Evolutionary conservation across 768 basidiomycete species (phyloP), one percentile per base, ranked within the genome.

Genomic region (Lactarius hengduanensis): DNA sequence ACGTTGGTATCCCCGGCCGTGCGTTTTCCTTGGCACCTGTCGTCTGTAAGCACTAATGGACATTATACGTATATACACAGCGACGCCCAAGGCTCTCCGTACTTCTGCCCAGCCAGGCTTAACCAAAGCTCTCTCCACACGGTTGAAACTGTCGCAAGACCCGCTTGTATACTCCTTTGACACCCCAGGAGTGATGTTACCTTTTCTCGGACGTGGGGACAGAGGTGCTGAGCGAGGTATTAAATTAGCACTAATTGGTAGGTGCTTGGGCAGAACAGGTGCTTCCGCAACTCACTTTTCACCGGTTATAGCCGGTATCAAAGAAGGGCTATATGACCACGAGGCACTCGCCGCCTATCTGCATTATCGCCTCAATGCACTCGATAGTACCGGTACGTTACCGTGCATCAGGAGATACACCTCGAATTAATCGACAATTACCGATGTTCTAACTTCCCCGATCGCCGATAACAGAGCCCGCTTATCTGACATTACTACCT

Each of bases 111-210:
- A 91, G 71, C 94, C 97, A 0, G 97, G 97, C 20, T 82, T 93
- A 73, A 99, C 97, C 20, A 89, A 91, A 61, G 85, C 90, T 45
- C 78, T 98, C 53, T 96, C 96, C 6, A 96, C 91, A 11, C 86
- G 93, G 40, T 81, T 98, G 54, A 94, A 94, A 77, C 81, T 99
- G 61, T 89, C 86, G 30, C 76, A 89, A 65, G 82, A 88, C 62
- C 94, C 95, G 2, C 78, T 86, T 9, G 89, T 97, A 13, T 98
- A 98, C 79, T 91, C 97, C 4, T 94, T 89, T 72, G 97, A 99
- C 80, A 88, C 93, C 10, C 97, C 97, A 2, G 97, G 97, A 2
- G 92, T 98, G 57, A 98, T 98, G 96, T 81, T 97, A 53, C 94
- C 95, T 13, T 98, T 90, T 78, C 83, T 98, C 36, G 97, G 97